Conservation (phyloP, 495 filamentous ascomycete species). For the Halenospora varia region DNA sequence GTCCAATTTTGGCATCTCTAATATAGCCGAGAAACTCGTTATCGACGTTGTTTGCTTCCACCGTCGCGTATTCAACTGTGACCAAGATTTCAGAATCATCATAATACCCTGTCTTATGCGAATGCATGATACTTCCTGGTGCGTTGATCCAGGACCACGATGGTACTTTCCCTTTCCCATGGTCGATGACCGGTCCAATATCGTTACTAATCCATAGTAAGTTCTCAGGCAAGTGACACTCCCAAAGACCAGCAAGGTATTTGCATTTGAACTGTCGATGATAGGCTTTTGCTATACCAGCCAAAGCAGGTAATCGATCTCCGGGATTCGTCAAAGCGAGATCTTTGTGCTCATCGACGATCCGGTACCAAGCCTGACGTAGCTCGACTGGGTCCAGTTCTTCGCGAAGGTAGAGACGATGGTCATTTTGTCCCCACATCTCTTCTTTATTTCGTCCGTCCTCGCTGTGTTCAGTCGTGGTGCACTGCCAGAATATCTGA, state of each 20-base stretch:
- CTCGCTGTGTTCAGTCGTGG: neutral
- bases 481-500: neutral
- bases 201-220: neutral
- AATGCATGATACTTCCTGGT: neutral
- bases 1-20: neutral
- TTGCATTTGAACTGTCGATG: neutral
- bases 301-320: neutral
- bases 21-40: neutral
- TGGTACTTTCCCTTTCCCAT: neutral
- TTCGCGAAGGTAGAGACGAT: neutral
- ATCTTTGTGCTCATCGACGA: neutral
- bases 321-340: neutral
- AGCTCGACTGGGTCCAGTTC: neutral
- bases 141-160: neutral
- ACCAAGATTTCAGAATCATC: neutral
- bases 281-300: neutral
- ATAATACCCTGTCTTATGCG: neutral
- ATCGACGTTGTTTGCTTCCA: neutral
- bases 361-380: neutral
- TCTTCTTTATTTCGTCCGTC: neutral
- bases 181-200: neutral
- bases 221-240: neutral
- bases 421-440: neutral
- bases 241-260: neutral
- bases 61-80: neutral